phyloP scores from a whole-genome alignment of 768 basidiomycete genomes.

The Boletus rubropictus region DNA sequence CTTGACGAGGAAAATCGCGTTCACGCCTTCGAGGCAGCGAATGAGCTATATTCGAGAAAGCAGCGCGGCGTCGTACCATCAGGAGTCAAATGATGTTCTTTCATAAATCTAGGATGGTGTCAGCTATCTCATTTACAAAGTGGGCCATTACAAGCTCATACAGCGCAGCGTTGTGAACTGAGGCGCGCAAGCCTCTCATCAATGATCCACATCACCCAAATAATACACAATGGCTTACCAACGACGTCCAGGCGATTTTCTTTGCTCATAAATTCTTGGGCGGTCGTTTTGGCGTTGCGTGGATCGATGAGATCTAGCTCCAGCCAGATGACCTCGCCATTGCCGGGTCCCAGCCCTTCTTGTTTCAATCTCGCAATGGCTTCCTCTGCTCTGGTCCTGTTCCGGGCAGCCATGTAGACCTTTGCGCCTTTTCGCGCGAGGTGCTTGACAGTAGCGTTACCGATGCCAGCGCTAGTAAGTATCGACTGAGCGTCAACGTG shows the following conservation, averaged over 20 bases:
- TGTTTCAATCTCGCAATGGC: conserved; percentile 43
- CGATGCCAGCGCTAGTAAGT: conserved; percentile 40
- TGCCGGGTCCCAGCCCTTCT: conserved; percentile 40
- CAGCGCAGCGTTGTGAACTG: conserved; percentile 56
- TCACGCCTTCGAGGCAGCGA: conserved; percentile 29
- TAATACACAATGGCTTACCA: conserved; percentile 27
- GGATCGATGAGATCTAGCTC: conserved; percentile 50
- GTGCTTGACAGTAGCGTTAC: conserved; percentile 46
- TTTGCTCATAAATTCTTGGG: conserved; percentile 42
- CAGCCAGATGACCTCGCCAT: conserved; percentile 45
- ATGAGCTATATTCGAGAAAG: neutral
- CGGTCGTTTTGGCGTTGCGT: conserved; percentile 41
- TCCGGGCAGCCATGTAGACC: conserved; percentile 53
- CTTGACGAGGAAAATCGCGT: conserved; percentile 42
- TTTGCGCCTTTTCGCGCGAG: conserved; percentile 52
- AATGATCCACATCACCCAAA: neutral
- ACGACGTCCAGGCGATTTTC: conserved; percentile 54
- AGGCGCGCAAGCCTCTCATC: neutral
- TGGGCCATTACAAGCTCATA: conserved; percentile 19
- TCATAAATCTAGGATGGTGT: conserved; percentile 15
- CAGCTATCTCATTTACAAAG: conserved; percentile 5
- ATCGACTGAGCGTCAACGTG: too few relatives aligned
- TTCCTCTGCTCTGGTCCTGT: conserved; percentile 38
- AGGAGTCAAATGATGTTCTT: conserved; percentile 16
- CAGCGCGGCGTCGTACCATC: conserved; percentile 20